phyloP scores from a whole-genome alignment of 495 filamentous ascomycete genomes.

The Cryomyces minteri region DNA sequence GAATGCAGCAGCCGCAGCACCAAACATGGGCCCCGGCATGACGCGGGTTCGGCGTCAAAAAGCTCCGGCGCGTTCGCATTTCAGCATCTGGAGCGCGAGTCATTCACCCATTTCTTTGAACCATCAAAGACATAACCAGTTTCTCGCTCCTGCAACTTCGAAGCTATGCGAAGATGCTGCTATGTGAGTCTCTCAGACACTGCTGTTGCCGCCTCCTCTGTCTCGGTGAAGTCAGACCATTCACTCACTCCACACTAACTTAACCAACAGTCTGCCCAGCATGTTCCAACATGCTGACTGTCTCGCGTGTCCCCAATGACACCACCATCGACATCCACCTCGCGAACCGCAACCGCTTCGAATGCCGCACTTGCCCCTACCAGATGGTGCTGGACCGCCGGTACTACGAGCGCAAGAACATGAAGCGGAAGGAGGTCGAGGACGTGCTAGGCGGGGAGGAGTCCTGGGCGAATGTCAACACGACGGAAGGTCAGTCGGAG shows the following conservation, averaged over 20 bases:
- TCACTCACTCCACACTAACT: not conserved
- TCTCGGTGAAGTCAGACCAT: too few relatives aligned
- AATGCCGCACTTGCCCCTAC: constrained; percentile 90
- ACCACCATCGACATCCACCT: constrained; percentile 11
- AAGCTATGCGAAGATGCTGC: too few relatives aligned
- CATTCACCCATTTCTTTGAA: too few relatives aligned
- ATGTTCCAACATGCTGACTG: constrained; percentile 75
- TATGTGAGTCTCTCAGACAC: too few relatives aligned
- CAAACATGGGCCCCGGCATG: too few relatives aligned
- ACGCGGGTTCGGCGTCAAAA: too few relatives aligned
- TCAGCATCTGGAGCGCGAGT: too few relatives aligned
- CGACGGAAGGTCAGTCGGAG: constrained; percentile 36
- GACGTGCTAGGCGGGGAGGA: constrained; percentile 79
- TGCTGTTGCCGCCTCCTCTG: too few relatives aligned
- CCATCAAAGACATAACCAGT: too few relatives aligned
- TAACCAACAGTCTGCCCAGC: constrained; percentile 60
- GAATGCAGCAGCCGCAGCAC: too few relatives aligned
- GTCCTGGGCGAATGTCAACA: constrained; percentile 80
- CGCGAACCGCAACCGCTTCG: constrained; percentile 48
- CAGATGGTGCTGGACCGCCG: constrained; percentile 53
- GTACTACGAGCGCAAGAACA: constrained; percentile 53
- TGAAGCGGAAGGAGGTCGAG: constrained; percentile 69
- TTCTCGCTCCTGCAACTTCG: too few relatives aligned
- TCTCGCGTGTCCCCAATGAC: constrained; percentile 36
- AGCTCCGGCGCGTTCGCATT: too few relatives aligned